phyloP scores from a whole-genome alignment of 2,329 filamentous ascomycete species.

The Amesomyces nigricolor region DNA sequence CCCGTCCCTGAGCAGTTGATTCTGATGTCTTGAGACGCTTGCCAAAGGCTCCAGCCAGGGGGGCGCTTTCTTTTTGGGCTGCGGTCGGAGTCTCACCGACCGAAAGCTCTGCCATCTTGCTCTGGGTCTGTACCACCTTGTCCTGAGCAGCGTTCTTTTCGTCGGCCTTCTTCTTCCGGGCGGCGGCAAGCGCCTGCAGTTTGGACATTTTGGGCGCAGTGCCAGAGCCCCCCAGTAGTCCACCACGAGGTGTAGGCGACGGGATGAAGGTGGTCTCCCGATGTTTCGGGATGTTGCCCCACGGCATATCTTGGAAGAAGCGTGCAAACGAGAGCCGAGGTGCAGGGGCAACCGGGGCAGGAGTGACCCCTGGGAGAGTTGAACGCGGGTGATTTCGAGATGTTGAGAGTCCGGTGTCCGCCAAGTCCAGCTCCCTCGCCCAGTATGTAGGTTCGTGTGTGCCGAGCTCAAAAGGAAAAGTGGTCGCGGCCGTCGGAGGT shows the following conservation, averaged over 20 bases:
- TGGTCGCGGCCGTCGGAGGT: not conserved
- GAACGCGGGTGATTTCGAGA: not conserved
- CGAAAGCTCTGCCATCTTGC: conserved; percentile 23
- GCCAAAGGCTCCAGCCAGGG: conserved; percentile 23
- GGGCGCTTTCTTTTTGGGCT: conserved; percentile 28
- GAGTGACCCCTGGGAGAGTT: not conserved
- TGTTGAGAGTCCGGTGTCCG: conserved; percentile 3
- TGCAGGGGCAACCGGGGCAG: not conserved
- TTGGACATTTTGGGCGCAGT: conserved; percentile 73
- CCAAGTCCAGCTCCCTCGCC: conserved; percentile 14
- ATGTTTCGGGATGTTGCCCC: conserved; percentile 66
- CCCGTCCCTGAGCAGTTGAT: conserved; percentile 16
- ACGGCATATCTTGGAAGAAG: conserved; percentile 81
- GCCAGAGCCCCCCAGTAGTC: conserved; percentile 72
- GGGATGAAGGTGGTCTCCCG: conserved; percentile 62
- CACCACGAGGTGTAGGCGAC: conserved; percentile 49
- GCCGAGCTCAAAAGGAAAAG: conserved; percentile 7
- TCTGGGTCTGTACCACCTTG: conserved; percentile 28
- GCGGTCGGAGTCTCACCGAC: conserved; percentile 15
- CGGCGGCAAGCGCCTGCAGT: conserved; percentile 80
- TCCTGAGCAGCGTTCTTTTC: conserved; percentile 44
- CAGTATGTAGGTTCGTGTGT: conserved; percentile 8
- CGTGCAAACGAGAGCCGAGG: conserved; percentile 37
- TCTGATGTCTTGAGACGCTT: conserved; percentile 24
- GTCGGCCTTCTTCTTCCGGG: conserved; percentile 75